Evolutionary conservation across 345 rosid species (phyloP).

Genomic region (Citrus unshiu): DNA sequence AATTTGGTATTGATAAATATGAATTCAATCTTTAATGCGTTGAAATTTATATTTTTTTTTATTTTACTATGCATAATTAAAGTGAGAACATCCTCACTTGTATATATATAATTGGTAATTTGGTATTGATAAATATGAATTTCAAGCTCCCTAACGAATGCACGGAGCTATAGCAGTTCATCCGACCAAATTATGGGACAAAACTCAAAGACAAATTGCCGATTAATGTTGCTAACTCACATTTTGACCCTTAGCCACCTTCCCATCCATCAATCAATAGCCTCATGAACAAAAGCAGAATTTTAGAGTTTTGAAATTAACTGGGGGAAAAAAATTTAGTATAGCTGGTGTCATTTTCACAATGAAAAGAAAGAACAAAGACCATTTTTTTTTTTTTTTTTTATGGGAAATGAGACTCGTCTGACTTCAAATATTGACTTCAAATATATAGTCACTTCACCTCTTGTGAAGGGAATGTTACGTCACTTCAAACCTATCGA

Average conservation of each 20-base stretch:
- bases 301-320: too few species aligned
- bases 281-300: neutral
- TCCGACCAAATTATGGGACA: neutral
- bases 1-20: too few species aligned
- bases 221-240: neutral
- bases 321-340: neutral
- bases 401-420: too few species aligned
- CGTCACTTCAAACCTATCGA: slow-evolving; percentile 1
- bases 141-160: too few species aligned
- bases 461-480: neutral
- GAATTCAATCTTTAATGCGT: too few species aligned
- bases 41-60: too few species aligned
- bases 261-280: neutral
- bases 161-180: neutral
- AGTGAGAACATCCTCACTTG: too few species aligned
- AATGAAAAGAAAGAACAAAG: neutral
- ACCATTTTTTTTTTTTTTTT: too few species aligned
- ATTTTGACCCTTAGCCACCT: neutral
- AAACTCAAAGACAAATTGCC: neutral
- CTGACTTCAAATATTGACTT: neutral
- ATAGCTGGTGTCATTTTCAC: neutral
- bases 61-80: too few species aligned
- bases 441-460: neutral
- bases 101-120: too few species aligned
- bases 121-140: too few species aligned